phyloP scores from a whole-genome alignment of 306 rosid genomes.

The Mucuna pruriens region DNA sequence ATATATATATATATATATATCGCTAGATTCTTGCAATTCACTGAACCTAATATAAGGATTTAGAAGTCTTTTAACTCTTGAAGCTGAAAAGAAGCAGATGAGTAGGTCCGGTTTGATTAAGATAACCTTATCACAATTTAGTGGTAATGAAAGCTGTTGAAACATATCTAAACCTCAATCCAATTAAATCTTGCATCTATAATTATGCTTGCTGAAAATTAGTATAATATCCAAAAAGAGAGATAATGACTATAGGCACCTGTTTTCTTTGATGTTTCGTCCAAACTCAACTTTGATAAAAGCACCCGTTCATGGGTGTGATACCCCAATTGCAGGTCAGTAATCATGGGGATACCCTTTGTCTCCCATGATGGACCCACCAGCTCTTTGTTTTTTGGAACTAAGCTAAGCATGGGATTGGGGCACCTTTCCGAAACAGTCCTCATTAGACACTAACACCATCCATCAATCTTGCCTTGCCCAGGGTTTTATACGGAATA shows the following conservation, averaged over 20 bases:
- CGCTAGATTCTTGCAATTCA: background rate
- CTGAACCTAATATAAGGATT: background rate
- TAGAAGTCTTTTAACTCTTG: background rate
- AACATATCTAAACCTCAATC: constrained; percentile 47
- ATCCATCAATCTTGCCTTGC: too few species aligned
- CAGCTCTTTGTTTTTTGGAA: constrained; percentile 41
- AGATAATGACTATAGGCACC: constrained; percentile 40
- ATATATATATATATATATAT: background rate
- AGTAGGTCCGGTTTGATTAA: constrained; percentile 40
- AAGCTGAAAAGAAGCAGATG: background rate
- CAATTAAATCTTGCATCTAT: constrained; percentile 45
- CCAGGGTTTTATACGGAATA: too few species aligned
- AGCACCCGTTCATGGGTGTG: constrained; percentile 38
- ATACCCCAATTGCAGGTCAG: constrained; percentile 59
- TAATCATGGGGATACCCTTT: constrained; percentile 77
- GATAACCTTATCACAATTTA: constrained; percentile 46
- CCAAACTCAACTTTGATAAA: constrained; percentile 47
- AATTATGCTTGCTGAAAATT: constrained; percentile 44
- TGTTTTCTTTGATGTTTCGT: constrained; percentile 26
- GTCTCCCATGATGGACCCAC: constrained; percentile 66
- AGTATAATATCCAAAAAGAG: constrained; percentile 43
- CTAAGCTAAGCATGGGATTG: background rate
- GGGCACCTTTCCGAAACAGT: constrained; percentile 29
- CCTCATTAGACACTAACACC: background rate
- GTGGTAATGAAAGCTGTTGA: constrained; percentile 51